Base-by-base conservation (phyloP, 805 yeast genomes). In the Hemisphaericaspora nanyangensis region DNA sequence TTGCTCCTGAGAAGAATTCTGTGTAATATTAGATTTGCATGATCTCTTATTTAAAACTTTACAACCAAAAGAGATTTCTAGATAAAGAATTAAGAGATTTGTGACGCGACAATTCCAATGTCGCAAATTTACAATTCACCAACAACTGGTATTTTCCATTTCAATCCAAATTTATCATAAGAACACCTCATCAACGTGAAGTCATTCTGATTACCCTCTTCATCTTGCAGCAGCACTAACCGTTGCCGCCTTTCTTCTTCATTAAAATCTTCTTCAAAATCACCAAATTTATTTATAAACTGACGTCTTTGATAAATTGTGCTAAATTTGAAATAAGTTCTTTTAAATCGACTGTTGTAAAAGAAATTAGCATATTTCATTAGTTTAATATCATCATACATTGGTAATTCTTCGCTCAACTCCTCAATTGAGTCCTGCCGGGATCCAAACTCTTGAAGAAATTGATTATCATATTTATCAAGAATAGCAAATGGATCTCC, bases 121-220 rank as follows among this genome's bases (percentile, higher is more conserved):
- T n/a, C n/a, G n/a, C n/a, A n/a, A n/a, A n/a, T 28, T 34, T 42
- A 63, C 8, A 65, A 48, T 38, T 63, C 69, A 3, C 68, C 63
- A 3, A 67, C 39, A 10, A 63, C 59, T 3, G 72, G 73, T 22
- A 68, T 64, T 32, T 66, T 64, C 73, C 74, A 68, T 31, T 64
- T 66, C 19, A 68, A 46, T 1, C 72, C 72, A 25, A 54, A 51
- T 26, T 35, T 44, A 42, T 68, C 74, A 38, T 68, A 68, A 2
- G 40, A 15, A 44, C 72, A 68, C 5, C 47, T 38, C 32, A 48
- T 43, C 11, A 17, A 17, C 8, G 16, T 20, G n/a, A 33, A 30
- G 26, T 6, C 15, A 11, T 13, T 17, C 12, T n/a, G 4, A 3
- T 22, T 8, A 11, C 12, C 31, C 10, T 35, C 31, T 3, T 18